phyloP scores from a whole-genome alignment of 805 yeast genomes.

The Isabelozyma gotoi region DNA sequence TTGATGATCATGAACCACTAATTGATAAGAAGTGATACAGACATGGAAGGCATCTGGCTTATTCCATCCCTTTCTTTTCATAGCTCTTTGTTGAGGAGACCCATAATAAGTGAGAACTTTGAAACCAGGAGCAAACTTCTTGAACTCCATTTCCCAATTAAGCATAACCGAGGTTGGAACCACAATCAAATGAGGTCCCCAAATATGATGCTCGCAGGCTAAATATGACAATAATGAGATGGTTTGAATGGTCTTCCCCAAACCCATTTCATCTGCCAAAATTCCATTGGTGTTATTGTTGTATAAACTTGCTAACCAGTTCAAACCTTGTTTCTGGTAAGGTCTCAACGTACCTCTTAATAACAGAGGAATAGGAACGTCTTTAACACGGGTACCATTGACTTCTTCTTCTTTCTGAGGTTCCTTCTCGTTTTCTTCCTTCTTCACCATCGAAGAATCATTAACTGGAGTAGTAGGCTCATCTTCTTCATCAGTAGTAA shows the following conservation, averaged over 20 bases:
- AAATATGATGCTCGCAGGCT: conserved; percentile 88
- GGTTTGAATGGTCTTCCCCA: conserved; percentile 96
- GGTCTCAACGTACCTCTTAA: conserved; percentile 82
- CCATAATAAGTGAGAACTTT: conserved; percentile 96
- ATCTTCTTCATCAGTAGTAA: conserved; percentile 24
- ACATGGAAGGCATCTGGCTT: conserved; percentile 94
- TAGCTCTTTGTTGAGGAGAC: conserved; percentile 93
- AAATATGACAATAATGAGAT: conserved; percentile 81
- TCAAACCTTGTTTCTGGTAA: conserved; percentile 93
- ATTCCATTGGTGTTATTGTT: conserved; percentile 94
- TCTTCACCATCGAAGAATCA: conserved; percentile 3
- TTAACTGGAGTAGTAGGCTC: conserved; percentile 34
- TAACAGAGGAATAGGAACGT: conserved; percentile 75
- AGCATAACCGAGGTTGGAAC: conserved; percentile 97
- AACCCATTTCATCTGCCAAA: conserved; percentile 98
- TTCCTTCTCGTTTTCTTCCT: conserved; percentile 11
- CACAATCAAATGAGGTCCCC: conserved; percentile 98
- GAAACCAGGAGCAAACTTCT: conserved; percentile 96
- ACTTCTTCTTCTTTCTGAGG: conserved; percentile 28
- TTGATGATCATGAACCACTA: conserved; percentile 96
- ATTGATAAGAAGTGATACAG: conserved; percentile 94
- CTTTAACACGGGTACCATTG: conserved; percentile 45
- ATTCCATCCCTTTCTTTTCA: conserved; percentile 96
- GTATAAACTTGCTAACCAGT: conserved; percentile 94
- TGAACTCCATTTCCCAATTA: conserved; percentile 99